Evolutionary conservation across 768 basidiomycete species (phyloP).

Genomic region (Astraeus odoratus): DNA sequence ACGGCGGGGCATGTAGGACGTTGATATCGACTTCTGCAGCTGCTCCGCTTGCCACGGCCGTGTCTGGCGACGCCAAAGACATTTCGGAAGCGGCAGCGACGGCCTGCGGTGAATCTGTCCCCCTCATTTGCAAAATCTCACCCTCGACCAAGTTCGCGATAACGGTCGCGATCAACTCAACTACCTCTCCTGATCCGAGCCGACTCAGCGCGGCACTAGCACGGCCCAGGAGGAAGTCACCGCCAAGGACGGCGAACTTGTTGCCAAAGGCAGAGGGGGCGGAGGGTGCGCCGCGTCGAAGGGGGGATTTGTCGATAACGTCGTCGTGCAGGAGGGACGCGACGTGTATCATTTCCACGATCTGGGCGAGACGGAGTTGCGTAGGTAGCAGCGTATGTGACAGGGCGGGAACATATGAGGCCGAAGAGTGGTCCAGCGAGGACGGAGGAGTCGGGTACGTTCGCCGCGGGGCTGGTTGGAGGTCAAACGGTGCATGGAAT

Average conservation of each 20-base stretch:
- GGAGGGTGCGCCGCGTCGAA: slow-evolving; percentile 61
- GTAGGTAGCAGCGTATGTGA: slow-evolving; percentile 56
- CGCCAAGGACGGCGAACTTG: slow-evolving; percentile 89
- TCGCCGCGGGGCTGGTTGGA: slow-evolving; percentile 30
- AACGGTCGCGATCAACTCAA: slow-evolving; percentile 87
- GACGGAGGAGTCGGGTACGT: slow-evolving; percentile 21
- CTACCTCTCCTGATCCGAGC: slow-evolving; percentile 82
- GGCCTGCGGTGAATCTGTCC: background rate
- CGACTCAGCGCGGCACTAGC: slow-evolving; percentile 83
- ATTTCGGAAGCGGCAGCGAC: background rate
- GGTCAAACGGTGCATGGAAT: slow-evolving; percentile 52
- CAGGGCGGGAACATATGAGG: slow-evolving; percentile 17
- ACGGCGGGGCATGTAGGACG: slow-evolving; percentile 38
- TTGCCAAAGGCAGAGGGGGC: slow-evolving; percentile 81
- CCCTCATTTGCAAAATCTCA: slow-evolving; percentile 73
- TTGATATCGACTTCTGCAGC: slow-evolving; percentile 23
- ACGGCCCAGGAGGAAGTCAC: slow-evolving; percentile 92
- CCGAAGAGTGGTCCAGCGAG: slow-evolving; percentile 12
- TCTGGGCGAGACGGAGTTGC: slow-evolving; percentile 88
- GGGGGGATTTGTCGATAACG: slow-evolving; percentile 68
- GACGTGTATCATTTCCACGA: slow-evolving; percentile 97
- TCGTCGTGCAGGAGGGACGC: slow-evolving; percentile 92
- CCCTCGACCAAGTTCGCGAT: slow-evolving; percentile 97
- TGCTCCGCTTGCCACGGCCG: background rate
- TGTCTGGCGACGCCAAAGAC: background rate